A percentile compares a stretch with the other conserved stretches of the same genome.
Conservation (phyloP, 192 early-diverging fungal species). For the Globomyces pollinis-pini region DNA sequence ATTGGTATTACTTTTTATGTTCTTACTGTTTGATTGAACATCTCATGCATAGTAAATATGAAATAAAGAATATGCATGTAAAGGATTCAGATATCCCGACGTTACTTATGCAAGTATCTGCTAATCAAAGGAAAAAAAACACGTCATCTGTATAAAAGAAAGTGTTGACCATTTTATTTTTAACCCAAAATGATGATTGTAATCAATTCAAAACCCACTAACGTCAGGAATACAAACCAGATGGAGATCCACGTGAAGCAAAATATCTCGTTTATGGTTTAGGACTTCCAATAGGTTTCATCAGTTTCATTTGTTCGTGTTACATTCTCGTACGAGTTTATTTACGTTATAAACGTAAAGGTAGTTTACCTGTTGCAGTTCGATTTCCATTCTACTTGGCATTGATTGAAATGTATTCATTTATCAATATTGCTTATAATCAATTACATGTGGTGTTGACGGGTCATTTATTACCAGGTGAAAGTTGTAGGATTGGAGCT, state of each 20-base stretch:
- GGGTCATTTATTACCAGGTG: not conserved
- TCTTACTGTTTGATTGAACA: too few relatives aligned
- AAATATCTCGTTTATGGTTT: conserved; percentile 8
- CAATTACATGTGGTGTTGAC: not conserved
- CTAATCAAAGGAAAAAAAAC: too few relatives aligned
- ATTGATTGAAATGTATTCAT: not conserved
- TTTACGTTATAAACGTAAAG: not conserved
- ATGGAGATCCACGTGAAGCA: not conserved
- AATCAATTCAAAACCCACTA: too few relatives aligned
- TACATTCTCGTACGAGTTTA: not conserved
- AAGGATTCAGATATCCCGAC: too few relatives aligned
- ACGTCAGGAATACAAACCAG: too few relatives aligned
- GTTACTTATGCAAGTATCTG: too few relatives aligned
- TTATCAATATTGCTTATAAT: not conserved
- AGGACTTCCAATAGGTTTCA: not conserved
- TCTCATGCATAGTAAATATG: too few relatives aligned
- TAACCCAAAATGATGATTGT: too few relatives aligned
- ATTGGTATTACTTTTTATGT: too few relatives aligned
- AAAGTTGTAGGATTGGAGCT: not conserved
- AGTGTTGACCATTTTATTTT: too few relatives aligned
- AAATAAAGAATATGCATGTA: too few relatives aligned
- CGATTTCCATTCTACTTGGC: conserved; percentile 11
- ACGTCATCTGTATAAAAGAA: too few relatives aligned
- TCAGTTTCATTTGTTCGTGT: not conserved
- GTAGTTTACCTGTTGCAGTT: not conserved